A percentile compares a stretch with the other conserved stretches of the same genome.
Evolutionary conservation across 129 eudicot species (phyloP).

Genomic region (Cynara cardunculus): DNA sequence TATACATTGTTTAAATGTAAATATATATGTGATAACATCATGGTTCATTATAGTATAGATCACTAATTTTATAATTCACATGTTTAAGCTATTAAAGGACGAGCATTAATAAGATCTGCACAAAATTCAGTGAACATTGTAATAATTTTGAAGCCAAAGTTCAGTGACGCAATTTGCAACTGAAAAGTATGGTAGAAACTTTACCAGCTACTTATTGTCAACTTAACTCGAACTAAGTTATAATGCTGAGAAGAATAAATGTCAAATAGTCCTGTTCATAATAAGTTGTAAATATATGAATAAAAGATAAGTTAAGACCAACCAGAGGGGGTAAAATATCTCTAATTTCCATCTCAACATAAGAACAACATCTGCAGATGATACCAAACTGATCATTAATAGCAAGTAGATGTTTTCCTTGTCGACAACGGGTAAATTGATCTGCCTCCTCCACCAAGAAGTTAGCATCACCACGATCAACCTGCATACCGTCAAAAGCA

Average conservation of each 20-base stretch:
- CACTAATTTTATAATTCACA: not conserved
- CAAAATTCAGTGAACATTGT: not conserved
- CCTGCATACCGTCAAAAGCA: slow-evolving; percentile 29
- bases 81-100: not conserved
- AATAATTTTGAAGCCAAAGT: not conserved
- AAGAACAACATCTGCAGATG: slow-evolving; percentile 46
- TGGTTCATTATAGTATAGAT: not conserved
- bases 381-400: slow-evolving; percentile 62
- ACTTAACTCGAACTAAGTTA: not conserved
- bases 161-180: not conserved
- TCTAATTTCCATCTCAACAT: slow-evolving; percentile 48
- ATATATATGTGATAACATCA: not conserved
- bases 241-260: not conserved
- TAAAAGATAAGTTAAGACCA: slow-evolving; percentile 21
- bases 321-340: slow-evolving; percentile 58
- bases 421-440: slow-evolving; percentile 33
- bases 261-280: not conserved
- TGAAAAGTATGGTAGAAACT: not conserved
- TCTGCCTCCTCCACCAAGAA: not conserved
- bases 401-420: slow-evolving; percentile 40
- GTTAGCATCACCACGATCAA: slow-evolving; percentile 17
- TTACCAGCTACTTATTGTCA: not conserved
- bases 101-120: not conserved
- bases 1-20: not conserved
- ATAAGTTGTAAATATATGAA: slow-evolving; percentile 1